Evolutionary conservation across 2,329 filamentous ascomycete genomes (phyloP).

Genomic region (Fusarium stilboides): DNA sequence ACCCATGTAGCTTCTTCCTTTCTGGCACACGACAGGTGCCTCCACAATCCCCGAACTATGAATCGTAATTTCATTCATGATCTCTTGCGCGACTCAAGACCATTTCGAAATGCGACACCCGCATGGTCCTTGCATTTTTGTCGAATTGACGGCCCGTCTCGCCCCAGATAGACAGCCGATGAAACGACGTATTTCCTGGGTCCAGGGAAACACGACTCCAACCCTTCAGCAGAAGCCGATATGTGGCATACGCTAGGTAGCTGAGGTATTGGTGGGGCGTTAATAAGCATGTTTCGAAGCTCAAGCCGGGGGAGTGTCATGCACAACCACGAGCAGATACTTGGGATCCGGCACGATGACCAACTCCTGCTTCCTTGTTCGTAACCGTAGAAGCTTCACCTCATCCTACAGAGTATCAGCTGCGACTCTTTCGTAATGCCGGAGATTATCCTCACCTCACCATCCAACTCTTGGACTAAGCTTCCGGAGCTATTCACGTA

Average conservation of each 20-base stretch:
- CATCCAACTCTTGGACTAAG: conserved; percentile 80
- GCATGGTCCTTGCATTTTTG: conserved; percentile 26
- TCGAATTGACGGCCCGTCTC: conserved; percentile 29
- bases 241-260: conserved; percentile 21
- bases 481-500: conserved; percentile 79
- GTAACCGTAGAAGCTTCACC: conserved; percentile 79
- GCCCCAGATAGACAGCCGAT: conserved; percentile 24
- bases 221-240: conserved; percentile 27
- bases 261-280: conserved; percentile 40
- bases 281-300: conserved; percentile 40
- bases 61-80: conserved; percentile 26
- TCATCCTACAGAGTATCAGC: conserved; percentile 72
- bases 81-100: conserved; percentile 31
- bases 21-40: conserved; percentile 4
- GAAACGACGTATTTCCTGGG: conserved; percentile 19
- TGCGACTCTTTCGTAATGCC: conserved; percentile 11
- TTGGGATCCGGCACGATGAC: conserved; percentile 86
- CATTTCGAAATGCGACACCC: conserved; percentile 23
- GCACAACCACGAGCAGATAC: conserved; percentile 84
- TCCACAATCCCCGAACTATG: conserved; percentile 17
- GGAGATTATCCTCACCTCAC: conserved; percentile 66
- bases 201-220: conserved; percentile 13
- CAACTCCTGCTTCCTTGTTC: conserved; percentile 88
- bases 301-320: conserved; percentile 82
- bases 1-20: conserved; percentile 24